These are phyloP conservation scores for Magnaporthiopsis incrustans DNA, from an alignment of 2,329 filamentous ascomycete species.

Conservation along the genomic window DNA sequence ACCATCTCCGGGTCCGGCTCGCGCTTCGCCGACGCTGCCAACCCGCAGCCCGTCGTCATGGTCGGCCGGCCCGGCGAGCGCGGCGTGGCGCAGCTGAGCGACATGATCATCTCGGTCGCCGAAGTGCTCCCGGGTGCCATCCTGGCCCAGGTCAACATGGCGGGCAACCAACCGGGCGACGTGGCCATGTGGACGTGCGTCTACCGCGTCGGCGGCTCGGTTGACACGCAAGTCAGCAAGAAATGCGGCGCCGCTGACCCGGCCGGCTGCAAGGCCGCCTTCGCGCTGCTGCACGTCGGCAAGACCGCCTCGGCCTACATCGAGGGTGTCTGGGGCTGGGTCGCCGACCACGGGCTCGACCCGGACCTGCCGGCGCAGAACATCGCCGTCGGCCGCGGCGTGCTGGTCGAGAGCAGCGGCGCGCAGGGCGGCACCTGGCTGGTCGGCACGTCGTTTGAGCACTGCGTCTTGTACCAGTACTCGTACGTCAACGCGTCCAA, in stretches of 20 bases:
- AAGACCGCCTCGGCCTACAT: slow-evolving; percentile 38
- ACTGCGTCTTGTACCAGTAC: slow-evolving; percentile 51
- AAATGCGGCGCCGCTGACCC: slow-evolving; percentile 26
- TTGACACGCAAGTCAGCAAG: slow-evolving; percentile 27
- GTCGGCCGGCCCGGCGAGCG: slow-evolving; percentile 50
- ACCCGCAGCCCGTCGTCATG: slow-evolving; percentile 48
- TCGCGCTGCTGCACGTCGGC: slow-evolving; percentile 40
- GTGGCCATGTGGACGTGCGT: slow-evolving; percentile 38
- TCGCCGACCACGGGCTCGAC: slow-evolving; percentile 42
- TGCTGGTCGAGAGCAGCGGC: slow-evolving; percentile 33
- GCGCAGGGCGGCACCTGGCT: slow-evolving; percentile 36
- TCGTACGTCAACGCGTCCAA: slow-evolving; percentile 41
- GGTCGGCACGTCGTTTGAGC: slow-evolving; percentile 44
- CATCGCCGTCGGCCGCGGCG: slow-evolving; percentile 37
- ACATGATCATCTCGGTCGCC: slow-evolving; percentile 56
- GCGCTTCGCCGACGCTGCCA: slow-evolving; percentile 40
- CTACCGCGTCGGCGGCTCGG: slow-evolving; percentile 34
- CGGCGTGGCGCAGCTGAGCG: slow-evolving; percentile 54
- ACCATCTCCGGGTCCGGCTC: slow-evolving; percentile 40
- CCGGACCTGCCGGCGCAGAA: slow-evolving; percentile 25
- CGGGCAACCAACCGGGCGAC: slow-evolving; percentile 26
- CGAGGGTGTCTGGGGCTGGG: slow-evolving; percentile 45
- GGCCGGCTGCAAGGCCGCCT: slow-evolving; percentile 36
- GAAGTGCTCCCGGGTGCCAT: slow-evolving; percentile 54
- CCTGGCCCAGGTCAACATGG: slow-evolving; percentile 31